Percentiles rank a stretch among this genome's conserved stretches.
Evolutionary conservation across 441 rosid species (phyloP).

Genomic region (Erodium texanum): DNA sequence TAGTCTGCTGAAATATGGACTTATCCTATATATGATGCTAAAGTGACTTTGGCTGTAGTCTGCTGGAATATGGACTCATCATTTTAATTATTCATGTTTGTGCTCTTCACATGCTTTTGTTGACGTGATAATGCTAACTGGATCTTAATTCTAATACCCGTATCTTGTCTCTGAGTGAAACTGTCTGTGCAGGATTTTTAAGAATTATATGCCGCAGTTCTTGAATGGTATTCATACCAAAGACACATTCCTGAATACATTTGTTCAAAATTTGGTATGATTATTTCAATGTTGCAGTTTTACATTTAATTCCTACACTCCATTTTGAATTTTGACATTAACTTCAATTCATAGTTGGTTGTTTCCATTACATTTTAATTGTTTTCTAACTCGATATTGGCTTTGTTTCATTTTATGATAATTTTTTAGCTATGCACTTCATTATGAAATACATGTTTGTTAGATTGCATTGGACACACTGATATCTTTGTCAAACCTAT

Average conservation of each 20-base stretch:
- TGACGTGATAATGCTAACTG: background rate
- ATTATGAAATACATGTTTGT: background rate
- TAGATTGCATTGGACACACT: background rate
- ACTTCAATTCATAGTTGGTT: background rate
- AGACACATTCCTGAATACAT: conserved; percentile 37
- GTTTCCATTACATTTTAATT: background rate
- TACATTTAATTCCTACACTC: background rate
- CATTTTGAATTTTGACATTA: background rate
- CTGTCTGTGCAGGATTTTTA: conserved; percentile 61
- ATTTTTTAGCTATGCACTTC: background rate
- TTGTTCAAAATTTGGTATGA: conserved; percentile 65
- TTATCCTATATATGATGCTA: background rate
- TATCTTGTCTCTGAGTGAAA: background rate
- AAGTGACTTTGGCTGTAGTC: background rate
- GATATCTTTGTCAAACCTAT: background rate
- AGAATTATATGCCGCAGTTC: conserved; percentile 56
- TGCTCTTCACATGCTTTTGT: background rate
- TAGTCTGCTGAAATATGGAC: background rate
- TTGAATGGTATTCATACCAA: conserved; percentile 41
- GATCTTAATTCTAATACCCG: background rate
- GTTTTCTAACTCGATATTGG: background rate
- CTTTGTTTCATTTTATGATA: background rate
- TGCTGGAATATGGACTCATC: background rate
- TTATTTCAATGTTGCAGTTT: conserved; percentile 6
- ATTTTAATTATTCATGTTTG: conserved; percentile 1